Percentiles rank a stretch among this genome's conserved stretches.
Conservation (phyloP, 805 yeast genomes). For the Lachancea lanzarotensis region DNA sequence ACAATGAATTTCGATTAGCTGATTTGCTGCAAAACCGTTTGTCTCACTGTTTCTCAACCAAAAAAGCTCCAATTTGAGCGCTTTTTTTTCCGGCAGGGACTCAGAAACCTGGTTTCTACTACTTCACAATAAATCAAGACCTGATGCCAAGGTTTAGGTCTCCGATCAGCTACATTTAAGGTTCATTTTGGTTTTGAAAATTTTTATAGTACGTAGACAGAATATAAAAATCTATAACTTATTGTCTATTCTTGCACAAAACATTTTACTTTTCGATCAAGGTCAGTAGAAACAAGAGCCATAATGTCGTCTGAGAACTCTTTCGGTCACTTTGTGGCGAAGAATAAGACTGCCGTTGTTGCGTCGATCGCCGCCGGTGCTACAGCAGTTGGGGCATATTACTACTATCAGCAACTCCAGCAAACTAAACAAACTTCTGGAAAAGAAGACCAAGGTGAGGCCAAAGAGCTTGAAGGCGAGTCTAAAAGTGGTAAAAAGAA, state of each 20-base stretch:
- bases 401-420: slow-evolving; percentile 38
- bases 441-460: slow-evolving; percentile 9
- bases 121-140: background rate
- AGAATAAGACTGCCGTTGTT: slow-evolving; percentile 54
- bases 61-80: background rate
- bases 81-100: background rate
- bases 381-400: slow-evolving; percentile 57
- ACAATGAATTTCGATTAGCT: too few species aligned
- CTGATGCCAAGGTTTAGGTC: background rate
- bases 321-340: slow-evolving; percentile 31
- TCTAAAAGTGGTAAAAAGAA: slow-evolving; percentile 41
- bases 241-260: background rate
- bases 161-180: background rate
- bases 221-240: background rate
- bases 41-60: background rate
- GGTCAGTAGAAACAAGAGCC: background rate
- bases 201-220: background rate
- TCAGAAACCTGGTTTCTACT: background rate
- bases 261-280: background rate
- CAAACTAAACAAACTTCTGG: slow-evolving; percentile 7
- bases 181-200: background rate
- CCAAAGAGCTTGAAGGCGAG: slow-evolving; percentile 16
- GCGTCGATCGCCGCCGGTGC: slow-evolving; percentile 59
- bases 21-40: background rate
- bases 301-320: slow-evolving; percentile 26